Evolutionary conservation across 805 yeast genomes (phyloP), one percentile per base, ranked within the genome.

Genomic region (Deakozyma indianensis): DNA sequence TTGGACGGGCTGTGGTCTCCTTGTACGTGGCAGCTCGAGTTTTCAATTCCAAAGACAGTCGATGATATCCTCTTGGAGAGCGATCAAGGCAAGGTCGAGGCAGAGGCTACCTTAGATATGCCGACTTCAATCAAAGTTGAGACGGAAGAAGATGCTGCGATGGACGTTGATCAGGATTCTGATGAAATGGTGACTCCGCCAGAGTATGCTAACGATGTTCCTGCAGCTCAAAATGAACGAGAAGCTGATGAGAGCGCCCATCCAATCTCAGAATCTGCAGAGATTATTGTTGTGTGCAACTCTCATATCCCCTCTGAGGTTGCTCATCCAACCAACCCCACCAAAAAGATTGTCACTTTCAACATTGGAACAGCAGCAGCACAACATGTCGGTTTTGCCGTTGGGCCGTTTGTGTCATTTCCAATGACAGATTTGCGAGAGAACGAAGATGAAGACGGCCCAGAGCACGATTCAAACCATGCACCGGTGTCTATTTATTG

Each of bases 341-440:
- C 81, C 3, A 85, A 85, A 57, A 90, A 87, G 53, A 69, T 80
- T 1, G 86, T 75, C 43, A 70, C 77, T 20, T 90, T 79, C 69
- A 77, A 80, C 15, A 66, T 84, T 5, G 80, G 79, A 56, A 95
- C 97, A 0, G 82, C 86, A 1, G 80, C 94, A 29, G 85, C 98
- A 0, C 96, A 88, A 53, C 96, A 90, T 61, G 70, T 92, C 20
- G 97, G 97, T 0, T 92, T 94, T 80, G 88, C 95, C 0, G 75
- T 87, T 3, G 98, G 97, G 0, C 80, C 95, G 1, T 92, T 90
- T 59, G 78, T 79, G 38, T 74, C 74, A 45, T 65, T 77, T 2
- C 74, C 77, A 0, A 54, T 86, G 24, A 60, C 77, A 4, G 74
- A 70, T 41, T 54, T 64, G 23, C 65, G 56, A 42, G 64, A 61